These are phyloP conservation scores for Pseudogymnoascus sp. DNA, from an alignment of 2,329 filamentous ascomycete genomes.

Conservation along the genomic window DNA sequence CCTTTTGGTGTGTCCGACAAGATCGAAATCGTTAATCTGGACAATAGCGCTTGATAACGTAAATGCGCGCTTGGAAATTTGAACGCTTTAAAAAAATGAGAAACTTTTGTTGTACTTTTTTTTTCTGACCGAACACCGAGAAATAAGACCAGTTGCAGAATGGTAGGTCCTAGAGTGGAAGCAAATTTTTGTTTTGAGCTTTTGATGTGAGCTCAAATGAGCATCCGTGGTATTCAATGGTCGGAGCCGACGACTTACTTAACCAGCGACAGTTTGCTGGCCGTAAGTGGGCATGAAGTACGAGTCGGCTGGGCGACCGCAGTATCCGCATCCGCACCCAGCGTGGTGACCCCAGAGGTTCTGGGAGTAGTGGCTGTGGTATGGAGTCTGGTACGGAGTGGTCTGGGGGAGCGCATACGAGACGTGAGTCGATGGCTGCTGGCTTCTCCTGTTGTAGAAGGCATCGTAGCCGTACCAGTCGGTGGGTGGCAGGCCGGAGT, in stretches of 20 bases:
- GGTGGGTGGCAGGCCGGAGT: slow-evolving; percentile 41
- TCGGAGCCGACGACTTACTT: slow-evolving; percentile 11
- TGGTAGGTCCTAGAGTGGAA: neutral
- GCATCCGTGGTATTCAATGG: neutral
- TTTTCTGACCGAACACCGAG: slow-evolving; percentile 5
- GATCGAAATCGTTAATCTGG: slow-evolving; percentile 14
- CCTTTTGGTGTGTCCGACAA: slow-evolving; percentile 17
- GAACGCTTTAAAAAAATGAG: slow-evolving; percentile 20
- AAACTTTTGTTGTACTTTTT: slow-evolving; percentile 23
- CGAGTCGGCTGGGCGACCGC: slow-evolving; percentile 39
- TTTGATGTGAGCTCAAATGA: neutral
- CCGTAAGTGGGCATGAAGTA: slow-evolving; percentile 38
- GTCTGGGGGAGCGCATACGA: slow-evolving; percentile 35
- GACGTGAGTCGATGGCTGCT: slow-evolving; percentile 21
- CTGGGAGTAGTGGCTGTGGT: slow-evolving; percentile 33
- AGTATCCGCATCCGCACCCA: slow-evolving; percentile 39
- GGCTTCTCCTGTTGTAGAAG: slow-evolving; percentile 33
- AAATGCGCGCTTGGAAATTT: slow-evolving; percentile 22
- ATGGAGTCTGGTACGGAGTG: slow-evolving; percentile 40
- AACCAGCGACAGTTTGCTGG: slow-evolving; percentile 38
- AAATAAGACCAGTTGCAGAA: neutral
- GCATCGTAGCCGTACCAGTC: slow-evolving; percentile 43
- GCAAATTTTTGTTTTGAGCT: neutral
- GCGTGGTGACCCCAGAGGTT: slow-evolving; percentile 38
- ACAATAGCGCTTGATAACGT: slow-evolving; percentile 11